phyloP scores from a whole-genome alignment of 2,329 filamentous ascomycete species.

The Ramularia endophylla region DNA sequence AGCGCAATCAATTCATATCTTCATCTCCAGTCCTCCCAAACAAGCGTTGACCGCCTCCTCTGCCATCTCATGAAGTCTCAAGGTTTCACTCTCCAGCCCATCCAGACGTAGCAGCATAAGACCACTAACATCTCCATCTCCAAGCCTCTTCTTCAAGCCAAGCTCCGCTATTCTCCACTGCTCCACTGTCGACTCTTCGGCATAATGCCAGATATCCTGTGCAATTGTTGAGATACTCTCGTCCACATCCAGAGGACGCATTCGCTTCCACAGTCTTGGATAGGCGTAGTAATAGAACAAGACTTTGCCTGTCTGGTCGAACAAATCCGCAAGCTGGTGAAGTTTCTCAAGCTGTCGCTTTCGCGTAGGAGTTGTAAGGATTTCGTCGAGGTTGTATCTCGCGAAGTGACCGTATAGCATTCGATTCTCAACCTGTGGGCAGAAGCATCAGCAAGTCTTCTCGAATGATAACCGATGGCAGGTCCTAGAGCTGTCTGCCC shows the following conservation, averaged over 20 bases:
- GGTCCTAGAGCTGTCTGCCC: too few species aligned
- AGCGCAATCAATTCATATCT: too few species aligned
- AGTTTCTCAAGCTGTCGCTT: slow-evolving; percentile 15
- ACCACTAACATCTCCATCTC: slow-evolving; percentile 13
- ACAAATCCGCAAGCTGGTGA: slow-evolving; percentile 16
- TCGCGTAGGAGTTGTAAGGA: slow-evolving; percentile 11
- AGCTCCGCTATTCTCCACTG: slow-evolving; percentile 9
- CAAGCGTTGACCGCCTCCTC: background rate
- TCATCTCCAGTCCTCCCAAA: too few species aligned
- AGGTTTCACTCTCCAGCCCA: slow-evolving; percentile 8
- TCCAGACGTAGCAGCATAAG: slow-evolving; percentile 13
- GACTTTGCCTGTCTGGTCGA: slow-evolving; percentile 11
- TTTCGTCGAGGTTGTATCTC: slow-evolving; percentile 10
- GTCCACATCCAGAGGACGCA: slow-evolving; percentile 9
- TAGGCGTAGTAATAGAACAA: slow-evolving; percentile 19
- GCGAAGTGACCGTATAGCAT: slow-evolving; percentile 20
- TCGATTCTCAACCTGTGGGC: too few species aligned
- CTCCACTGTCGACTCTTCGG: slow-evolving; percentile 7
- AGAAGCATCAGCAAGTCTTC: too few species aligned
- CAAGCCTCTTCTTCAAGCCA: slow-evolving; percentile 11
- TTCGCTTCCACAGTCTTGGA: slow-evolving; percentile 14
- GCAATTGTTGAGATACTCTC: slow-evolving; percentile 13
- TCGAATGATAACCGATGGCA: too few species aligned
- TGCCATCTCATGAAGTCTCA: slow-evolving; percentile 13
- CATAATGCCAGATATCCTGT: slow-evolving; percentile 10